A percentile compares a stretch with the other conserved stretches of the same genome.
These are phyloP conservation scores for Exobasidium cylindrosporum DNA, from an alignment of 1,284 basidiomycete genomes.

Conservation along the genomic window DNA sequence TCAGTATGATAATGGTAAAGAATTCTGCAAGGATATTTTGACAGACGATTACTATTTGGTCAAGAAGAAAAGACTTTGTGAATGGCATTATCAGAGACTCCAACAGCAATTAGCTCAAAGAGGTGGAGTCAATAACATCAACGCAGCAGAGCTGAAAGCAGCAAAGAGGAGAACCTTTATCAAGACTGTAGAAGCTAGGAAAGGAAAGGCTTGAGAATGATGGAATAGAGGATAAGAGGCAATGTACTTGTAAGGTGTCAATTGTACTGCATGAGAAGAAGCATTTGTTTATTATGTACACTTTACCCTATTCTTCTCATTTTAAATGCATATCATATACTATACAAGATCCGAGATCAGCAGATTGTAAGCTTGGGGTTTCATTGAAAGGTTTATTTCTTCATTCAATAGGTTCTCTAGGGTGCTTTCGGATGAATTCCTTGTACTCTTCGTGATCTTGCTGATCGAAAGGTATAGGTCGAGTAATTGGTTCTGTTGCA, in stretches of 20 bases:
- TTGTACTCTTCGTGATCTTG: not conserved
- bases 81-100: slow-evolving; percentile 32
- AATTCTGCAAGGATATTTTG: slow-evolving; percentile 21
- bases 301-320: too few species aligned
- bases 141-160: slow-evolving; percentile 23
- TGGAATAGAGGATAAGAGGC: too few species aligned
- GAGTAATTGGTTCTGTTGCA: slow-evolving; percentile 3
- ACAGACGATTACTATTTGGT: slow-evolving; percentile 29
- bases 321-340: too few species aligned
- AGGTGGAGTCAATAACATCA: too few species aligned
- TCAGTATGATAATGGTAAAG: slow-evolving; percentile 23
- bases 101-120: slow-evolving; percentile 19
- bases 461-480: not conserved
- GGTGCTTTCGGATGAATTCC: not conserved
- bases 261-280: too few species aligned
- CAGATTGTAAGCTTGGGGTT: too few species aligned
- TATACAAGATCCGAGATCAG: too few species aligned
- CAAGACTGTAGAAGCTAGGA: slow-evolving; percentile 15
- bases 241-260: too few species aligned
- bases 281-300: too few species aligned
- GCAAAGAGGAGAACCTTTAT: slow-evolving; percentile 37
- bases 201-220: slow-evolving; percentile 6
- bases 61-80: slow-evolving; percentile 31
- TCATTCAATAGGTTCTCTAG: slow-evolving; percentile 15
- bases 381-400: too few species aligned